Evolutionary conservation across 2,329 filamentous ascomycete species (phyloP).

Genomic region (Xylariaceae sp.): DNA sequence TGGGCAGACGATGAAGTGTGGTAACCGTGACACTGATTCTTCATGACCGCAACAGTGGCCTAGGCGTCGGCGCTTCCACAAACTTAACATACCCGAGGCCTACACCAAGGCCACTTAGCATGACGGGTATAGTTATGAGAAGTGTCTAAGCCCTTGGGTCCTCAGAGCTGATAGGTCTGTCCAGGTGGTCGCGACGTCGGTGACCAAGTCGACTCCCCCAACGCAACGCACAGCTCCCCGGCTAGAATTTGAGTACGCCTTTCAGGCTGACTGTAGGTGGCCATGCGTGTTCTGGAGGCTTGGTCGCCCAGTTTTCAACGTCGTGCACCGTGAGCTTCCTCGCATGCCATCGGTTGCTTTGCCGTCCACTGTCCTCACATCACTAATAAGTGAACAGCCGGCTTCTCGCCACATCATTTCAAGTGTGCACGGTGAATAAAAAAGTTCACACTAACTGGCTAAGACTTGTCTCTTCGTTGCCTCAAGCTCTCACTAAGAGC

Average conservation of each 20-base stretch:
- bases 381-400: background rate
- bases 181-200: conserved; percentile 12
- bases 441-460: conserved; percentile 8
- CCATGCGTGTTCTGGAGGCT: conserved; percentile 21
- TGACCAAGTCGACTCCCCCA: conserved; percentile 1
- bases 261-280: conserved; percentile 11
- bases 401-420: conserved; percentile 2
- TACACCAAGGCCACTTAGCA: background rate
- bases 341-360: background rate
- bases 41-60: background rate
- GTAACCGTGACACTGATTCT: background rate
- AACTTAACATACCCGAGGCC: background rate
- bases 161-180: background rate
- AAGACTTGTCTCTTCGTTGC: background rate
- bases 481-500: conserved; percentile 24
- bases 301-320: background rate
- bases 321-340: background rate
- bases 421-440: background rate
- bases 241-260: background rate
- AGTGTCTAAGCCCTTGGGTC: background rate
- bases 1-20: background rate
- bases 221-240: background rate
- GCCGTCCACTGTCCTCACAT: background rate
- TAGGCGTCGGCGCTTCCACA: background rate
- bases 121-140: background rate